phyloP scores from a whole-genome alignment of 106 monocot species.

The Gastrodia elata region DNA sequence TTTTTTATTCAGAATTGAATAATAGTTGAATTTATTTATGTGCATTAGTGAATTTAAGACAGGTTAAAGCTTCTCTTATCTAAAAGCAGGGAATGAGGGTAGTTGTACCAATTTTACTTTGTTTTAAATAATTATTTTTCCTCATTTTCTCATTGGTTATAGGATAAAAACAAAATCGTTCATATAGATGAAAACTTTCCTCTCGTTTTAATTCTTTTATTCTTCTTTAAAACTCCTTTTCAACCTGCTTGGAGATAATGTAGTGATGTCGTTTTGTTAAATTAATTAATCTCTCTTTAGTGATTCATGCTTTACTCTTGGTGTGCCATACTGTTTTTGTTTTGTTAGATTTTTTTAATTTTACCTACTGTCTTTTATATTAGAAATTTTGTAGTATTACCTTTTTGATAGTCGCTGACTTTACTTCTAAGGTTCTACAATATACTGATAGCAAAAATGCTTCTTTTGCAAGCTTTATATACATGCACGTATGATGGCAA shows the following conservation, averaged over 20 bases:
- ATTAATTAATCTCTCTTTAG: background rate
- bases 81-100: background rate
- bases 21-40: no score
- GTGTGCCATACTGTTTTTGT: background rate
- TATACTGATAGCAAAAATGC: background rate
- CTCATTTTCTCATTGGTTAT: background rate
- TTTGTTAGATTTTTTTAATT: background rate
- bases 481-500: background rate
- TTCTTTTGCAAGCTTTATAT: background rate
- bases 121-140: background rate
- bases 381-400: background rate
- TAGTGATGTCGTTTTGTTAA: background rate
- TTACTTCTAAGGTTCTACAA: background rate
- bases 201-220: background rate
- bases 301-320: background rate
- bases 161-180: background rate
- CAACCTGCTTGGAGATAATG: background rate
- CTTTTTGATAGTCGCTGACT: background rate
- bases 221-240: background rate
- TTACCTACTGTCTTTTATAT: background rate
- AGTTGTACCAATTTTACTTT: background rate
- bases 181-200: background rate
- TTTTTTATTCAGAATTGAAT: no score
- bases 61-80: background rate
- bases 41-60: background rate